Base-by-base conservation (phyloP, 192 early-diverging fungal species). In the Podila epigama region DNA sequence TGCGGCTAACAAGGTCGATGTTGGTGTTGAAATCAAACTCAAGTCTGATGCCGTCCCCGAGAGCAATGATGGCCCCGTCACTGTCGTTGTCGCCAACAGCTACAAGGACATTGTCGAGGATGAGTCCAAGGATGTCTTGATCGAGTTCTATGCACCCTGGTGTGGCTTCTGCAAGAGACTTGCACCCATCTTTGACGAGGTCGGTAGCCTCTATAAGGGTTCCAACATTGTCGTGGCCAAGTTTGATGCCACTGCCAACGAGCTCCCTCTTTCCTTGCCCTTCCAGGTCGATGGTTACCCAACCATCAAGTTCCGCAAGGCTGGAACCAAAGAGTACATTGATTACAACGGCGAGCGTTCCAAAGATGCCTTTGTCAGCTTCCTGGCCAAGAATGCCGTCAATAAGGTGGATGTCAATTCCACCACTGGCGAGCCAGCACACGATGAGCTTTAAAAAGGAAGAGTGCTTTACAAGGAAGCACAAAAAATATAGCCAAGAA, bases 181-280 rank as follows among this genome's bases (percentile, higher is more conserved):
- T 27, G 86, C 71, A 2, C 83, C 84, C 66, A 90, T 88, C 69
- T 97, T 90, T 79, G 93, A 95, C 16, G 81, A 92, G 72, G 84
- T 98, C 54, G 96, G 88, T 66, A 69, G 82, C 34, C 60, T 64
- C 31, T 75, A 88, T 44, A 32, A 36, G 37, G 27, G 41, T 3
- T 60, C 69, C 31, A 68, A 82, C 75, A 48, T 85, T 16, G 56
- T 85, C 16, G 77, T 85, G 52, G 94, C 95, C 79, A 98, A 97
- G 88, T 90, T 97, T 88, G 96, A 98, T 72, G 93, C 87, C 54
- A 94, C 93, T 35, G 93, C 88, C 58, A 98, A 98, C 81, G 96
- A 98, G 59, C 61, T 97, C 39, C 95, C 96, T n/a, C 69, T 84
- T 11, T 66, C 59, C 60, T 72, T 82, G 58, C 63, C 80, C 9